Percentiles rank a stretch among this genome's conserved stretches.
These are phyloP conservation scores for Tricholoma sp. DNA, from an alignment of 768 basidiomycete species.

Conservation along the genomic window DNA sequence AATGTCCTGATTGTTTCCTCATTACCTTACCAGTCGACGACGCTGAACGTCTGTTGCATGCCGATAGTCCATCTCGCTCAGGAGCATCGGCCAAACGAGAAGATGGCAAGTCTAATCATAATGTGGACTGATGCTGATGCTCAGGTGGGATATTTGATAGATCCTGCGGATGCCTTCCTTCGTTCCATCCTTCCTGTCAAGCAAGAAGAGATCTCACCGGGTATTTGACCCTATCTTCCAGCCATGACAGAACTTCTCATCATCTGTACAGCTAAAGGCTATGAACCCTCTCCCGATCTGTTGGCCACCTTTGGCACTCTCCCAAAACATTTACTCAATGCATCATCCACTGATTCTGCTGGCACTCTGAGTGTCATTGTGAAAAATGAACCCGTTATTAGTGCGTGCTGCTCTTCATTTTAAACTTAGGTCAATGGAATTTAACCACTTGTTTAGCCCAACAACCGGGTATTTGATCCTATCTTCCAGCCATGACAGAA, in stretches of 20 bases:
- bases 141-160: neutral
- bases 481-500: too few species aligned
- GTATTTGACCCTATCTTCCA: neutral
- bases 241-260: neutral
- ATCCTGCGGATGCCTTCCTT: slow-evolving; percentile 1
- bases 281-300: slow-evolving; percentile 11
- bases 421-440: too few species aligned
- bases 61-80: neutral
- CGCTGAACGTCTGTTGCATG: neutral
- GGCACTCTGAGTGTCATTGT: neutral
- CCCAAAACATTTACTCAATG: neutral
- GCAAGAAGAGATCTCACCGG: neutral
- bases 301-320: slow-evolving; percentile 8
- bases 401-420: neutral
- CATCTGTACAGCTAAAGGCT: neutral
- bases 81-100: neutral
- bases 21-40: slow-evolving; percentile 6
- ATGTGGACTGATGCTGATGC: neutral
- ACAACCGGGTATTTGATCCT: too few species aligned
- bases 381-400: neutral
- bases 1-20: neutral
- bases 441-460: neutral
- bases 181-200: slow-evolving; percentile 4
- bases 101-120: neutral
- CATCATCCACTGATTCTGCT: neutral